phyloP scores from a whole-genome alignment of 164 flowering plant genomes.

The Chimonanthus praecox region DNA sequence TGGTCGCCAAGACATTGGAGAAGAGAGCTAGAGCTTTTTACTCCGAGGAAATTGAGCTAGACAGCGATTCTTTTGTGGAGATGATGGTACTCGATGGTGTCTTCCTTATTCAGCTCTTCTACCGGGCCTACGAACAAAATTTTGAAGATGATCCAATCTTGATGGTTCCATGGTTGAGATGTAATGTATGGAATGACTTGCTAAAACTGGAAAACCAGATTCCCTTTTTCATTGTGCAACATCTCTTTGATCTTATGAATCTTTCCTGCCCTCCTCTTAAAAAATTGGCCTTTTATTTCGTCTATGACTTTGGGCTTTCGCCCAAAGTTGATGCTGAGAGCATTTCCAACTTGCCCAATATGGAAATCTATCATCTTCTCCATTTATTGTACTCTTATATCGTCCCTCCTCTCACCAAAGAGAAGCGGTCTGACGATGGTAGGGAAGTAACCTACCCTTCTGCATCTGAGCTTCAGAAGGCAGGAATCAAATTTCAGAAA shows the following conservation, averaged over 20 bases:
- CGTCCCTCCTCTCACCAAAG: not conserved
- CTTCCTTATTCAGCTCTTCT: not conserved
- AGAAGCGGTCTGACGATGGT: not conserved
- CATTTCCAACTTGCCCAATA: not conserved
- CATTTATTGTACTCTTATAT: not conserved
- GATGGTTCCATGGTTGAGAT: not conserved
- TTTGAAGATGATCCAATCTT: not conserved
- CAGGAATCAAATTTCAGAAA: conserved; percentile 2
- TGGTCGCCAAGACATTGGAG: not conserved
- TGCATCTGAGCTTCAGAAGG: not conserved
- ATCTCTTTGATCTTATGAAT: not conserved
- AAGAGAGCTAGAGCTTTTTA: not conserved
- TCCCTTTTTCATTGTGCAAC: not conserved
- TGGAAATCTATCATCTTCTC: not conserved
- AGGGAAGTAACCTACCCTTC: not conserved
- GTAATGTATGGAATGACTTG: not conserved
- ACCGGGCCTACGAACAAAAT: not conserved
- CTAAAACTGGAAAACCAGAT: not conserved
- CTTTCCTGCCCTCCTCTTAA: not conserved
- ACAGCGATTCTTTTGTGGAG: not conserved
- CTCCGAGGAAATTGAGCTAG: not conserved
- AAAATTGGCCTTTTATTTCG: not conserved
- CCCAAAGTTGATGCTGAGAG: not conserved
- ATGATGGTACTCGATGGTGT: not conserved
- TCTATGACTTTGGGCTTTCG: not conserved